phyloP scores from a whole-genome alignment of 2,329 filamentous ascomycete genomes.

The Monilinia laxa region DNA sequence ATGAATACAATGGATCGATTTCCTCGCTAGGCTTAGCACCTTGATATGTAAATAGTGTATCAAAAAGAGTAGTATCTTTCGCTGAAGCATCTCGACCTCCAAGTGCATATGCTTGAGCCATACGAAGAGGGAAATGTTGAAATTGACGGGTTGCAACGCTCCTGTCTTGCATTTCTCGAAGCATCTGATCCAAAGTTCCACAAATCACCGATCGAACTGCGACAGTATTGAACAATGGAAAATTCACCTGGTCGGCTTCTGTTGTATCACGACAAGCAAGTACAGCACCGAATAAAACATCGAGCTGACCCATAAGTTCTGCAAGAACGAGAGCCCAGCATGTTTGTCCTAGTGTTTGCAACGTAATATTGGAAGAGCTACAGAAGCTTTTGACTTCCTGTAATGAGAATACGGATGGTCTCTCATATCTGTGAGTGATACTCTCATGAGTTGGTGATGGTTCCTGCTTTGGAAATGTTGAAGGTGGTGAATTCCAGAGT shows the following conservation, averaged over 20 bases:
- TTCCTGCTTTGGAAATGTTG: constrained; percentile 43
- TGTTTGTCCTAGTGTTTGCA: constrained; percentile 74
- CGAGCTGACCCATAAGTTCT: constrained; percentile 60
- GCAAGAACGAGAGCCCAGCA: constrained; percentile 74
- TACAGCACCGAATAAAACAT: constrained; percentile 79
- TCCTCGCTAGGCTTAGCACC: constrained; percentile 43
- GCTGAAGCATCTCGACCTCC: constrained; percentile 31
- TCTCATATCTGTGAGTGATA: constrained; percentile 47
- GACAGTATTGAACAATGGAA: constrained; percentile 92
- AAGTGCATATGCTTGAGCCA: constrained; percentile 56
- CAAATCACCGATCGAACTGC: constrained; percentile 71
- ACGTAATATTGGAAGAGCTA: constrained; percentile 63
- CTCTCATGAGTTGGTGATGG: constrained; percentile 20
- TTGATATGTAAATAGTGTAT: constrained; percentile 67
- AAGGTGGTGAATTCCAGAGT: constrained; percentile 52
- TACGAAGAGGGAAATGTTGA: constrained; percentile 75
- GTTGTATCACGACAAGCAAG: constrained; percentile 81
- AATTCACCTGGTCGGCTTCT: constrained; percentile 65
- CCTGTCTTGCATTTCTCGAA: constrained; percentile 71
- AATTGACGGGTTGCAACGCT: constrained; percentile 65
- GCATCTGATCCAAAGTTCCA: constrained; percentile 61
- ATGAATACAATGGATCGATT: constrained; percentile 32
- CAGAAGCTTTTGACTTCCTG: constrained; percentile 58
- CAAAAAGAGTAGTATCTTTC: constrained; percentile 51
- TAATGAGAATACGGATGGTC: constrained; percentile 45